phyloP scores from a whole-genome alignment of 2,329 filamentous ascomycete species.

The Nakataea oryzae region DNA sequence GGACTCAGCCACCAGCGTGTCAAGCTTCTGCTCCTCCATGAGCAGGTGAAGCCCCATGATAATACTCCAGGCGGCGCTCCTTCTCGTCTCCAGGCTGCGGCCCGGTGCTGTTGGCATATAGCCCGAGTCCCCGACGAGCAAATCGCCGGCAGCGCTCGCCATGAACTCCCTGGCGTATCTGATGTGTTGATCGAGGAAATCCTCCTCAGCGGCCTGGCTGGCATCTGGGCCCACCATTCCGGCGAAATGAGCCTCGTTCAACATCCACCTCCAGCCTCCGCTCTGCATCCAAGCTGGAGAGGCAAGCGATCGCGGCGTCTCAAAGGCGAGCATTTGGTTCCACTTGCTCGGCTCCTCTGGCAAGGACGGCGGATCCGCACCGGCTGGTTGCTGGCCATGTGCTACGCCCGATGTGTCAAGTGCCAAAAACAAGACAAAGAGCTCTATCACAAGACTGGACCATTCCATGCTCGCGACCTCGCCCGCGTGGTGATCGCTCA shows the following conservation, averaged over 20 bases:
- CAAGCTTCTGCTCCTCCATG: slow-evolving; percentile 82
- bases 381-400: slow-evolving; percentile 18
- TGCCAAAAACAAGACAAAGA: slow-evolving; percentile 51
- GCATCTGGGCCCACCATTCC: not conserved
- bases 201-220: not conserved
- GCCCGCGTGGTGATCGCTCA: slow-evolving; percentile 26
- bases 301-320: slow-evolving; percentile 35
- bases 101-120: slow-evolving; percentile 54
- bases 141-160: slow-evolving; percentile 44
- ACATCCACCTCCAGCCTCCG: slow-evolving; percentile 61
- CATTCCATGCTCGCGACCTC: slow-evolving; percentile 49
- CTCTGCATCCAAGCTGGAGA: slow-evolving; percentile 50
- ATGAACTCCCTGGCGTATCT: slow-evolving; percentile 56
- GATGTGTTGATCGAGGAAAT: slow-evolving; percentile 41
- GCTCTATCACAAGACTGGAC: slow-evolving; percentile 54
- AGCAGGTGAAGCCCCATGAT: slow-evolving; percentile 74
- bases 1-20: slow-evolving; percentile 41
- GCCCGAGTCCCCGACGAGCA: slow-evolving; percentile 35
- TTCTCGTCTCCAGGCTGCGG: slow-evolving; percentile 43
- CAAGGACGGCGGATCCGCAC: slow-evolving; percentile 4
- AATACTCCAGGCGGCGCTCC: slow-evolving; percentile 53
- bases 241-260: slow-evolving; percentile 33
- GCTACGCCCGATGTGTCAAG: slow-evolving; percentile 13
- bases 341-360: slow-evolving; percentile 20
- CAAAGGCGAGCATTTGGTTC: slow-evolving; percentile 34